Evolutionary conservation across 441 rosid species (phyloP).

Genomic region (Daphne laureola): DNA sequence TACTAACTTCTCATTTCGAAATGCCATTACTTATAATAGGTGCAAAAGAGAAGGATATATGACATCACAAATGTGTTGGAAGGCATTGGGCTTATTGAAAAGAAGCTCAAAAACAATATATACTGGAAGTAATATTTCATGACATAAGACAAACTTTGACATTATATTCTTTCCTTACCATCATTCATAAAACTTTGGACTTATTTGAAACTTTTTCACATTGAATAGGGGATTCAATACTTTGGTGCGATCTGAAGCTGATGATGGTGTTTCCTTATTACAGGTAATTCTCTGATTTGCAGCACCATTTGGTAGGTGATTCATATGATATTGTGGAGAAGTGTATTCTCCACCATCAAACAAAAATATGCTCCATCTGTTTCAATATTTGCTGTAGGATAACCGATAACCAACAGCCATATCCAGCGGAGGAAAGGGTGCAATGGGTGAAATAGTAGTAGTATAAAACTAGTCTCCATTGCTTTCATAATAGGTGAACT

Average conservation of each 20-base stretch:
- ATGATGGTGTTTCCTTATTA: constrained; percentile 42
- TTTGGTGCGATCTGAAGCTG: constrained; percentile 48
- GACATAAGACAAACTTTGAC: constrained; percentile 4
- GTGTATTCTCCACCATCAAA: neutral
- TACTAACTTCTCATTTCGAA: no score
- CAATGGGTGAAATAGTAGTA: no score
- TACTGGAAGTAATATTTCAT: constrained; percentile 70
- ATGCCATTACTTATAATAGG: constrained; percentile 27
- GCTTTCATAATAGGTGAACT: neutral
- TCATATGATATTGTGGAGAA: no score
- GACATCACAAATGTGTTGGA: constrained; percentile 98
- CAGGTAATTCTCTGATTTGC: constrained; percentile 39
- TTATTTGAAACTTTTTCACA: constrained; percentile 25
- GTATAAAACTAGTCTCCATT: no score
- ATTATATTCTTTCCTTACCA: constrained; percentile 5
- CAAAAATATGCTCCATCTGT: neutral
- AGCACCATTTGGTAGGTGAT: neutral
- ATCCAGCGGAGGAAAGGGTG: no score
- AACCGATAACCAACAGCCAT: neutral
- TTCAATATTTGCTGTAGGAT: neutral
- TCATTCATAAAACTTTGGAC: constrained; percentile 18
- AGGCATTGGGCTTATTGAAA: constrained; percentile 95
- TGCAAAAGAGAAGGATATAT: constrained; percentile 90
- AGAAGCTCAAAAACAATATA: constrained; percentile 83
- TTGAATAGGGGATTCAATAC: constrained; percentile 72